These are phyloP conservation scores for Coelastrella sp. DNA, from an alignment of 139 green algal species.

Conservation along the genomic window DNA sequence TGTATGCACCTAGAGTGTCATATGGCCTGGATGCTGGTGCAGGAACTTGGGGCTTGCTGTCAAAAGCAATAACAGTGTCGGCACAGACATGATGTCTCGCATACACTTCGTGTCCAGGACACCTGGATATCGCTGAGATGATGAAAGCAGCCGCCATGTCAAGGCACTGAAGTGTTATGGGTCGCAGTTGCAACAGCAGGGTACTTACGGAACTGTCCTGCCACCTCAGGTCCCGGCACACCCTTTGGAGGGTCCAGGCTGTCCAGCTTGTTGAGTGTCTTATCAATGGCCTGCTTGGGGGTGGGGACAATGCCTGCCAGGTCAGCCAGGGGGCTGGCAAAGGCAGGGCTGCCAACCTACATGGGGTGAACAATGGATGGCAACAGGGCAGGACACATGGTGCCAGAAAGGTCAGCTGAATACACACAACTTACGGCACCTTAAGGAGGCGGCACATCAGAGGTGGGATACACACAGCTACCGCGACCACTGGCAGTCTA, in stretches of 20 bases:
- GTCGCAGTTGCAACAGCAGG: too few relatives aligned
- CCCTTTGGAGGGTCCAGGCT: slow-evolving; percentile 13
- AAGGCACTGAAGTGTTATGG: too few relatives aligned
- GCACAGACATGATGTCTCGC: neutral
- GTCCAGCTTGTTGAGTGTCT: slow-evolving; percentile 38
- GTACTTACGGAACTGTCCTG: slow-evolving; percentile 22
- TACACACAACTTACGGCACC: neutral
- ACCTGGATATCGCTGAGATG: neutral
- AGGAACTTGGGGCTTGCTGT: too few relatives aligned
- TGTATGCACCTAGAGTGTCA: neutral
- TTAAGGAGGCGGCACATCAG: too few relatives aligned
- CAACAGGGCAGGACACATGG: neutral
- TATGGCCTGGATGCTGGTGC: too few relatives aligned
- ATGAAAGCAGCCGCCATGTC: too few relatives aligned
- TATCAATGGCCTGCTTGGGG: neutral
- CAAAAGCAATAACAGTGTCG: too few relatives aligned
- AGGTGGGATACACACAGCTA: too few relatives aligned
- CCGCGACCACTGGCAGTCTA: too few relatives aligned
- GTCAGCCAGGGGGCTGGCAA: neutral
- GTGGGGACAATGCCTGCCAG: slow-evolving; percentile 18
- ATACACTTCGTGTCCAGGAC: neutral
- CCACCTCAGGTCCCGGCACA: slow-evolving; percentile 13
- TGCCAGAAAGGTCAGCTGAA: neutral
- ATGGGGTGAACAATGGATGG: neutral
- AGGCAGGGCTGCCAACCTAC: neutral